Percentiles rank a stretch among this genome's conserved stretches.
These are phyloP conservation scores for Rhizopus microsporus DNA, from an alignment of 371 early-diverging fungal genomes.

Conservation along the genomic window DNA sequence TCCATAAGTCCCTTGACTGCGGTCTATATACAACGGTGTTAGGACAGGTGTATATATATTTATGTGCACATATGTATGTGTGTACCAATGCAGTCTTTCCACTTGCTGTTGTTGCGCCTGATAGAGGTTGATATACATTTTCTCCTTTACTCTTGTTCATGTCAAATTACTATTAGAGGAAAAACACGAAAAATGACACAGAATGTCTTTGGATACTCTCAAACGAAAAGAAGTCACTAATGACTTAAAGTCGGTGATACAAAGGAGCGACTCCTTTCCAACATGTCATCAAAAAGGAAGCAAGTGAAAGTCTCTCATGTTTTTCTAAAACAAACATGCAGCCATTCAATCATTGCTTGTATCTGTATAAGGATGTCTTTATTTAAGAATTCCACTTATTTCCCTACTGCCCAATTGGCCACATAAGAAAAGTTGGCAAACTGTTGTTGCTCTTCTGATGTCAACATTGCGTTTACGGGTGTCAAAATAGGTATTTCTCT, in stretches of 20 bases:
- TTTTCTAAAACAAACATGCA: not conserved
- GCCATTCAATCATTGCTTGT: too few relatives aligned
- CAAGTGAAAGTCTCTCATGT: not conserved
- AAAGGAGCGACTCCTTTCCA: too few relatives aligned
- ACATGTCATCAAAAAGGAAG: too few relatives aligned
- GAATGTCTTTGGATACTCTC: too few relatives aligned
- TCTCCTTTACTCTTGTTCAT: slow-evolving; percentile 6
- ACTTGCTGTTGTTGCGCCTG: slow-evolving; percentile 4
- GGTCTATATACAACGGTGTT: slow-evolving; percentile 1
- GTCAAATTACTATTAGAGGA: not conserved
- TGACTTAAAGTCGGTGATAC: too few relatives aligned
- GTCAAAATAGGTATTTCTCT: slow-evolving; percentile 86
- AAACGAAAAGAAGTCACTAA: too few relatives aligned
- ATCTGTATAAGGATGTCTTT: too few relatives aligned
- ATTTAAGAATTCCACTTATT: not conserved
- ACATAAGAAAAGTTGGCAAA: slow-evolving; percentile 89
- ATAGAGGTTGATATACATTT: slow-evolving; percentile 19
- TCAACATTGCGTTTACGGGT: slow-evolving; percentile 79
- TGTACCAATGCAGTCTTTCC: slow-evolving; percentile 7
- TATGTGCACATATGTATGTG: not conserved
- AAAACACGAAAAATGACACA: too few relatives aligned
- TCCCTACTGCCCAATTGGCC: slow-evolving; percentile 74
- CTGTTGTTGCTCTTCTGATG: slow-evolving; percentile 79
- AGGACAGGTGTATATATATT: not conserved
- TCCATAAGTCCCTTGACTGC: slow-evolving; percentile 20